phyloP scores from a whole-genome alignment of 257 asterid species.

The Jacaranda mimosifolia region DNA sequence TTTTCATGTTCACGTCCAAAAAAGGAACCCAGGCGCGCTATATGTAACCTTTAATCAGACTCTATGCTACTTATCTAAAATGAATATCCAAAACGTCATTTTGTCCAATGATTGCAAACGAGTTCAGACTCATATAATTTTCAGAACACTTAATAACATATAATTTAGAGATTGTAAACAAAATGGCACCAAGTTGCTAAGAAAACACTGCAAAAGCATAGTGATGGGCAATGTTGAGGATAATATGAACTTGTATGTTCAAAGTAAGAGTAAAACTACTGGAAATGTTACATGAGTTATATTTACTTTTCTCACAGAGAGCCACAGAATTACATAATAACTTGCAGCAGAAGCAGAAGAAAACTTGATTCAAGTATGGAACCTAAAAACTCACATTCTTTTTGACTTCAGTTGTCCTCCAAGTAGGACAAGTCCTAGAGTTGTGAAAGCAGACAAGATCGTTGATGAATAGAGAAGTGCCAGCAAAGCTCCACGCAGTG shows the following conservation, averaged over 20 bases:
- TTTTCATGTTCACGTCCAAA: too few species aligned
- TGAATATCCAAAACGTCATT: too few species aligned
- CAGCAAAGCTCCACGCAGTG: conserved; percentile 78
- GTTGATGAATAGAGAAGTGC: conserved; percentile 68
- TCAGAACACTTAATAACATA: too few species aligned
- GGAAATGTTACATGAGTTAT: neutral
- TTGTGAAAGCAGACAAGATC: conserved; percentile 61
- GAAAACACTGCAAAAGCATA: too few species aligned
- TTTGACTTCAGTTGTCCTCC: conserved; percentile 70
- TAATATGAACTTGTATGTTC: neutral
- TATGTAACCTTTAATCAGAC: too few species aligned
- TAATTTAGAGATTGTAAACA: neutral
- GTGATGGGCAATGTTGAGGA: neutral
- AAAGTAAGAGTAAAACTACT: neutral
- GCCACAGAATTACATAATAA: neutral
- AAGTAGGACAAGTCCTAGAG: conserved; percentile 73
- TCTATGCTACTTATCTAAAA: too few species aligned
- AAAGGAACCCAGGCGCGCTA: too few species aligned
- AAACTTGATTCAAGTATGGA: neutral
- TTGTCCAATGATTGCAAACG: too few species aligned
- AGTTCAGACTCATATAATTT: too few species aligned
- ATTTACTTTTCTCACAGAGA: neutral
- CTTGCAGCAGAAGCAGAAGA: conserved; percentile 14
- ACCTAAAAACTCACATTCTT: conserved; percentile 53
- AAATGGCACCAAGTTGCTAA: too few species aligned